A percentile compares a stretch with the other conserved stretches of the same genome.
phyloP scores from a whole-genome alignment of 2,329 filamentous ascomycete species.

The Fusarium sp. region DNA sequence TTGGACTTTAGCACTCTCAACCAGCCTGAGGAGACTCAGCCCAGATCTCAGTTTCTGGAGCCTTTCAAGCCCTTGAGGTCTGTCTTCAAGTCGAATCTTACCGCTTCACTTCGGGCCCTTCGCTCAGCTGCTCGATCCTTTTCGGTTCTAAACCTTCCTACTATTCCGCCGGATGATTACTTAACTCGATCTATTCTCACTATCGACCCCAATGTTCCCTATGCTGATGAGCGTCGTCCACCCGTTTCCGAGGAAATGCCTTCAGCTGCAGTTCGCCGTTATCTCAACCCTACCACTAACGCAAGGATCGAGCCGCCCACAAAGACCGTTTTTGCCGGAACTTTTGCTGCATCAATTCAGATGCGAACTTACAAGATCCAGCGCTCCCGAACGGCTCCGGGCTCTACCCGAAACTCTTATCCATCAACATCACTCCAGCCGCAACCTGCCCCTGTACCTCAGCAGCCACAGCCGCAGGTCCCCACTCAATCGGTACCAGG shows the following conservation, averaged over 20 bases:
- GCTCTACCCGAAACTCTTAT: conserved; percentile 50
- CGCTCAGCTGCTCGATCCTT: conserved; percentile 74
- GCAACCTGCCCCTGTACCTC: conserved; percentile 49
- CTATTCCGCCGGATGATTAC: conserved; percentile 75
- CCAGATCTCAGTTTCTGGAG: conserved; percentile 52
- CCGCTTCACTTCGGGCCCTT: conserved; percentile 73
- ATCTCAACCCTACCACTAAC: conserved; percentile 72
- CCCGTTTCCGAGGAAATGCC: conserved; percentile 73
- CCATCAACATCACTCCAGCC: conserved; percentile 48
- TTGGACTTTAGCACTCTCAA: conserved; percentile 64
- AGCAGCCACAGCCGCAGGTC: conserved; percentile 50
- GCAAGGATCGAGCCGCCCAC: conserved; percentile 50
- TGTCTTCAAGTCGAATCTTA: conserved; percentile 77
- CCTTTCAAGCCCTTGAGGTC: conserved; percentile 65
- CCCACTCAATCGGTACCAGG: conserved; percentile 56
- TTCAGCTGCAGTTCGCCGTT: conserved; percentile 74
- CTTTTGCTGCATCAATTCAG: conserved; percentile 75
- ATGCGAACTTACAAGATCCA: conserved; percentile 78
- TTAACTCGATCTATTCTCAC: conserved; percentile 76
- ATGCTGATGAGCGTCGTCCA: conserved; percentile 75
- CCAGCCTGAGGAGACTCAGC: conserved; percentile 50
- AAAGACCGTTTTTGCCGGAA: conserved; percentile 50
- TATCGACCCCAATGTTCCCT: conserved; percentile 74
- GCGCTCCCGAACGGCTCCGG: conserved; percentile 57
- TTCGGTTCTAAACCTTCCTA: conserved; percentile 71